Evolutionary conservation across 495 filamentous ascomycete genomes (phyloP), one percentile per base, ranked within the genome.

Genomic region (Lasiosphaeris hirsuta): DNA sequence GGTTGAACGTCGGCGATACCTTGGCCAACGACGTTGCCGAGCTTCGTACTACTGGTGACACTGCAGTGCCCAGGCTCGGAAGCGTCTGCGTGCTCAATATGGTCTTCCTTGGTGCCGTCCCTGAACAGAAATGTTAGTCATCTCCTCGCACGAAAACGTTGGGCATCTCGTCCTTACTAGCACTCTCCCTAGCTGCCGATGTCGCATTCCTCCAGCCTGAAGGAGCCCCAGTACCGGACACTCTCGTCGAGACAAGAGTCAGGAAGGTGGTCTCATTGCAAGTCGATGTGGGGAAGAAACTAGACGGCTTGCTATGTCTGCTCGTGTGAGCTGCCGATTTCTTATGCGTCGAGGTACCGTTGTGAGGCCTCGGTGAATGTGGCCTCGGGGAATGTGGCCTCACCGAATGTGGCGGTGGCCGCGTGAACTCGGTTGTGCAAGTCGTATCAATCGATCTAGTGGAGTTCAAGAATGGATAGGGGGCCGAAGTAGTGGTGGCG

Each of bases 221-320:
- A 8, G 54, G 58, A 18, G 48, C 14, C 0, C 43, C 15, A 37
- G 46, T 10, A 30, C 15, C 14, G 35, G 51, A 45, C 23, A 30
- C 23, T 10, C 35, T 34, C 7, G 46, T 14, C 5, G 35, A n/a
- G 10, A 43, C 14, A 1, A 39, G 17, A 4, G 58, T 61, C 33
- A 46, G 10, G 9, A 62, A 55, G 9, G 58, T 59, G 1, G 64
- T 65, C 46, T 63, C 59, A 37, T 59, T 62, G 46, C 62, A 64
- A 17, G 58, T 58, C 10, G 49, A 35, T 3, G 58, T 57, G 7
- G 57, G 42, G 36, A 57, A 52, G 35, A 30, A 57, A 18, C 14
- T 56, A 15, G 53, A 56, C 23, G 38, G 30, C 36, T 41, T 41
- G 34, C 18, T 45, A n/a, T 11, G 18, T 18, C 43, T 15, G 19